phyloP scores from a whole-genome alignment of 225 moss, liverwort and hornwort genomes.

The Rhytidiadelphus loreus region DNA sequence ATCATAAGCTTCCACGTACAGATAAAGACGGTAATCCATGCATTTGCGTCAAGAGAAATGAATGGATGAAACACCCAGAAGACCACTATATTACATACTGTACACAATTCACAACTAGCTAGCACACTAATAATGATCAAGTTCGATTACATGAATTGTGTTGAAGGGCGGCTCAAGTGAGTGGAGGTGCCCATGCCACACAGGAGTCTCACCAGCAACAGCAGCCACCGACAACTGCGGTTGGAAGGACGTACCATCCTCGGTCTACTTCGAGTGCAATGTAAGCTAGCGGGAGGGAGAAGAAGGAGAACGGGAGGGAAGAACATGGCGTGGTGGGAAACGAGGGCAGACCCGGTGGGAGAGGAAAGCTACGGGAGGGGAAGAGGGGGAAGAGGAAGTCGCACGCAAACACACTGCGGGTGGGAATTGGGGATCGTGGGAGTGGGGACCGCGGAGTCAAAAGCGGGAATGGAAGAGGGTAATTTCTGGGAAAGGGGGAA shows the following conservation, averaged over 20 bases:
- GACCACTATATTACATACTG: neutral
- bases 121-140: neutral
- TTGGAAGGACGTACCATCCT: neutral
- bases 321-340: neutral
- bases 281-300: neutral
- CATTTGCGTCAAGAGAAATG: neutral
- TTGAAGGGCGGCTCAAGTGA: neutral
- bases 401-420: neutral
- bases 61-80: neutral
- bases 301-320: neutral
- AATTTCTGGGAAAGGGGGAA: no score
- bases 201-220: neutral
- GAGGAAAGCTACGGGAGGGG: accelerated
- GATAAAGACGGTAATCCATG: neutral
- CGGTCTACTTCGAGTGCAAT: neutral
- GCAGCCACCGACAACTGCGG: neutral
- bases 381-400: neutral
- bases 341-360: neutral
- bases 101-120: neutral
- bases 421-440: neutral
- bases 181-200: neutral
- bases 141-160: no score
- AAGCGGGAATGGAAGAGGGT: no score
- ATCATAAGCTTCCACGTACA: neutral
- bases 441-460: neutral